Percentiles rank a stretch among this genome's conserved stretches.
Evolutionary conservation across 1,284 basidiomycete species (phyloP).

Genomic region (Porodaedalea pini): DNA sequence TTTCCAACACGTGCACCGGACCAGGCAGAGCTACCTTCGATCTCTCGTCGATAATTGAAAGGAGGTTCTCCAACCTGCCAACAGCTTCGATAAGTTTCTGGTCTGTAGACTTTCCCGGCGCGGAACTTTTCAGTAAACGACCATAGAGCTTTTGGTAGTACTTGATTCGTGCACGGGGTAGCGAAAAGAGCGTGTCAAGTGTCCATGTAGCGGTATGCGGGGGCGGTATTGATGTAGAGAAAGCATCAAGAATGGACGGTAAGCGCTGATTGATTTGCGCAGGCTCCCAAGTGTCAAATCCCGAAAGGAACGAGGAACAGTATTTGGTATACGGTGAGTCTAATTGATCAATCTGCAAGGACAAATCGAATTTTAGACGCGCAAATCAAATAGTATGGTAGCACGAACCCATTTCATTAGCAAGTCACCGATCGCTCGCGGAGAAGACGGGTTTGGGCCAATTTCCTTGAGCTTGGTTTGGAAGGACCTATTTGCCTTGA

Average conservation of each 20-base stretch:
- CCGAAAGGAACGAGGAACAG: constrained; percentile 65
- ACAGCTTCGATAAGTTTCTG: constrained; percentile 76
- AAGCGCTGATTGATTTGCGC: constrained; percentile 77
- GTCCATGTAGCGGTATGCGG: constrained; percentile 64
- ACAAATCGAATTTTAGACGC: constrained; percentile 19
- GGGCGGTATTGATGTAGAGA: constrained; percentile 64
- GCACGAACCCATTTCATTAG: constrained; percentile 92
- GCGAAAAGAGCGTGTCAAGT: constrained; percentile 81
- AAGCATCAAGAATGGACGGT: constrained; percentile 61
- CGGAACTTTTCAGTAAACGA: constrained; percentile 83
- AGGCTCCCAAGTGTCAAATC: constrained; percentile 82
- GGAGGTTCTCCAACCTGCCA: constrained; percentile 74
- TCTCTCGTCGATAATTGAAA: constrained; percentile 66
- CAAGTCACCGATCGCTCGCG: constrained; percentile 92
- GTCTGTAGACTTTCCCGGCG: constrained; percentile 87
- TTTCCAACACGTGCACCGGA: constrained; percentile 30
- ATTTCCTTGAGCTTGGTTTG: constrained; percentile 87
- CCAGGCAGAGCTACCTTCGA: constrained; percentile 33
- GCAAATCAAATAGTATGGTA: constrained; percentile 11
- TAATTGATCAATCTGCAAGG: constrained; percentile 79
- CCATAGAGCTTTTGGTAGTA: constrained; percentile 94
- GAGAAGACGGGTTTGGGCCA: constrained; percentile 88
- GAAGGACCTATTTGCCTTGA: constrained; percentile 85
- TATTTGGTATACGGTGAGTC: constrained; percentile 86
- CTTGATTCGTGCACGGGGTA: constrained; percentile 80